These are phyloP conservation scores for Helotiales sp. DNA, from an alignment of 2,329 filamentous ascomycete genomes.

Conservation along the genomic window DNA sequence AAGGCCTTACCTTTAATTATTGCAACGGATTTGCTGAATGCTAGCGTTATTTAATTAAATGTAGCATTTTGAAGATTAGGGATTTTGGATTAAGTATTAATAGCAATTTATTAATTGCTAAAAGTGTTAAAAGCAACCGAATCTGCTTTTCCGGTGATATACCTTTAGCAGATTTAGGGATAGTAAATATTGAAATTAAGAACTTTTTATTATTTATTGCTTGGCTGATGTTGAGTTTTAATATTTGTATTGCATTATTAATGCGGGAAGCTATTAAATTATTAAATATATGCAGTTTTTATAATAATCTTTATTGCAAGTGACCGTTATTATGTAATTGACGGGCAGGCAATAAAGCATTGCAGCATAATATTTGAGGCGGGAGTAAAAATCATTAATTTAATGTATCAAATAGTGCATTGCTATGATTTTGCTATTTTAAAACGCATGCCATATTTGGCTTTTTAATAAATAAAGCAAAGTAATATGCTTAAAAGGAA, in stretches of 20 bases:
- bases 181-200: constrained; percentile 31
- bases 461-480: not conserved
- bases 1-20: constrained; percentile 24
- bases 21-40: constrained; percentile 22
- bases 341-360: no score
- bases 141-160: constrained; percentile 33
- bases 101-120: constrained; percentile 27
- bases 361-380: no score
- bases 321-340: constrained; percentile 3
- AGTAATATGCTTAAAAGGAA: not conserved
- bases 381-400: no score
- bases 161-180: constrained; percentile 30
- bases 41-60: constrained; percentile 28
- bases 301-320: constrained; percentile 4
- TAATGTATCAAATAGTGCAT: no score
- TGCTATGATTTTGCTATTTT: not conserved
- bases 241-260: constrained; percentile 31
- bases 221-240: constrained; percentile 29
- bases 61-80: constrained; percentile 23
- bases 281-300: constrained; percentile 24
- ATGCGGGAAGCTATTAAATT: constrained; percentile 30
- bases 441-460: not conserved
- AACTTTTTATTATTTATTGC: constrained; percentile 35
- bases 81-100: constrained; percentile 30
- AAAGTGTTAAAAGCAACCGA: constrained; percentile 31